These are phyloP conservation scores for Gloeophyllum trabeum DNA, from an alignment of 768 basidiomycete species.

Conservation along the genomic window DNA sequence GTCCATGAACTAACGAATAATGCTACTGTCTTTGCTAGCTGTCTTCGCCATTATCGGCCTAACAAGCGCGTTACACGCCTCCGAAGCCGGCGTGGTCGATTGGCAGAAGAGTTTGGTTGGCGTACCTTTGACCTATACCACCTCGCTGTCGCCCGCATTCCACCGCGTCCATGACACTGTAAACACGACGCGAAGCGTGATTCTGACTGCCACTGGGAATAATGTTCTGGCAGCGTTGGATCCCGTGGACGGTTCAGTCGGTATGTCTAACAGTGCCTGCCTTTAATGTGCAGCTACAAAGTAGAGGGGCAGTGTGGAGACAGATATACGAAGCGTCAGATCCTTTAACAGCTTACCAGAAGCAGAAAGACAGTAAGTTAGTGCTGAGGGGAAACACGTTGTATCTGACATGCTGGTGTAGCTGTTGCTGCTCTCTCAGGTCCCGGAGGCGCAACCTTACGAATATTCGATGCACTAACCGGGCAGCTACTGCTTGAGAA, in stretches of 20 bases:
- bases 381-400: too few relatives aligned
- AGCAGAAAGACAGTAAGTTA: slow-evolving; percentile 46
- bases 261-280: slow-evolving; percentile 33
- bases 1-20: too few relatives aligned
- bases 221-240: slow-evolving; percentile 75
- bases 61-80: slow-evolving; percentile 58
- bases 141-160: slow-evolving; percentile 48
- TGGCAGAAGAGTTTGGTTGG: slow-evolving; percentile 80
- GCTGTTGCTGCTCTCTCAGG: slow-evolving; percentile 71
- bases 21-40: too few relatives aligned
- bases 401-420: too few relatives aligned
- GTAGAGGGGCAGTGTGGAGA: slow-evolving; percentile 55
- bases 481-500: slow-evolving; percentile 62
- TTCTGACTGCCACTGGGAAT: slow-evolving; percentile 55
- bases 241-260: slow-evolving; percentile 54
- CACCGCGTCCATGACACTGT: slow-evolving; percentile 23
- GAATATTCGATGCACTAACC: slow-evolving; percentile 50
- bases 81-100: slow-evolving; percentile 74
- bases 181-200: slow-evolving; percentile 27
- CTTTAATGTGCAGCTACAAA: not conserved
- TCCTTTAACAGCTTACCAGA: slow-evolving; percentile 51
- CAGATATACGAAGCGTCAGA: slow-evolving; percentile 66
- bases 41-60: too few relatives aligned
- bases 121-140: slow-evolving; percentile 44
- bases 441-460: slow-evolving; percentile 53